A percentile compares a stretch with the other conserved stretches of the same genome.
These are phyloP conservation scores for Yamadazyma trypodendri DNA, from an alignment of 1,139 yeast genomes.

Conservation along the genomic window DNA sequence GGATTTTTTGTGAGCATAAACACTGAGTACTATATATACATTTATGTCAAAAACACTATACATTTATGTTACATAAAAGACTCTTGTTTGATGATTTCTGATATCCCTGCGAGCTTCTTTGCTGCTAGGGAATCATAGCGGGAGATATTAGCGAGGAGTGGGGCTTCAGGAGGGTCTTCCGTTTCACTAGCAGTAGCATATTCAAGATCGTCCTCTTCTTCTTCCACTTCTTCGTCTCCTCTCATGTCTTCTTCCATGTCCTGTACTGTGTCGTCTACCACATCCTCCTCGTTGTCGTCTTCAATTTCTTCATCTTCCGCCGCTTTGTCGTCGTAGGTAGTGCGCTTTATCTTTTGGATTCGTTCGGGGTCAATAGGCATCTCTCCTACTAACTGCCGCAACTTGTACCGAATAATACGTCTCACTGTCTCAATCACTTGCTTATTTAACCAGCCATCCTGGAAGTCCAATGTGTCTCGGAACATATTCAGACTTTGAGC, in stretches of 20 bases:
- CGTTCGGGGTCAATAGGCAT: conserved; percentile 37
- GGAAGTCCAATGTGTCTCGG: conserved; percentile 41
- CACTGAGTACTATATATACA: too few relatives aligned
- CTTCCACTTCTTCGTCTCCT: conserved; percentile 6
- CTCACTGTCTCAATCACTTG: conserved; percentile 65
- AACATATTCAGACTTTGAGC: conserved; percentile 39
- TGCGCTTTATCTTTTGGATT: conserved; percentile 44
- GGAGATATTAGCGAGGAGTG: conserved; percentile 29
- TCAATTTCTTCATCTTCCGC: conserved; percentile 22
- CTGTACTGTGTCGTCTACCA: conserved; percentile 14
- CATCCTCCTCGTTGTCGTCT: background rate
- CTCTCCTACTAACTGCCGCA: conserved; percentile 53
- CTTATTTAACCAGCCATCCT: conserved; percentile 76
- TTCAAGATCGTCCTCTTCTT: background rate
- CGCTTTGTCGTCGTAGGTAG: conserved; percentile 37
- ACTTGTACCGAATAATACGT: conserved; percentile 68
- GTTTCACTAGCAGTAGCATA: conserved; percentile 13
- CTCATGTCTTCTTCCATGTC: conserved; percentile 20
- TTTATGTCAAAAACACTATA: too few relatives aligned
- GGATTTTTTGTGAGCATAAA: conserved; percentile 1
- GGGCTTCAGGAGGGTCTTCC: conserved; percentile 18
- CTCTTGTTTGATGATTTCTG: conserved; percentile 51
- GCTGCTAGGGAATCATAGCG: conserved; percentile 38
- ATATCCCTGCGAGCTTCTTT: conserved; percentile 34
- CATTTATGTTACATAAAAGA: conserved; percentile 12